Percentiles rank a stretch among this genome's conserved stretches.
phyloP scores from a whole-genome alignment of 2,329 filamentous ascomycete species.

The Neurospora sp. region DNA sequence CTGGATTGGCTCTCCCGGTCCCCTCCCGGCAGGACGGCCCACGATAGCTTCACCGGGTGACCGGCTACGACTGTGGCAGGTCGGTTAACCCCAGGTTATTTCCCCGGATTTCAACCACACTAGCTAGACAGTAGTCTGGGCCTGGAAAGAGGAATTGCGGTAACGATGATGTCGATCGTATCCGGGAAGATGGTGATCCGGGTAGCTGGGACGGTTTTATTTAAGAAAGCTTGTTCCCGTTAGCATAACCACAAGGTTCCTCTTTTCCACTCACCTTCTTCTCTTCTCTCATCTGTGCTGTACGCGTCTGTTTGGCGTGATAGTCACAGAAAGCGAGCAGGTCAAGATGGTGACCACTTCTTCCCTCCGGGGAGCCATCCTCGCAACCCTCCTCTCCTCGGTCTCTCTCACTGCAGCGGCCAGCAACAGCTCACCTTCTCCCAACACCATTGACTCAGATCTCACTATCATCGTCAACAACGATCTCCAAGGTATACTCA shows the following conservation, averaged over 20 bases:
- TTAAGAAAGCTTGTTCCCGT: neutral
- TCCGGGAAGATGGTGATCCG: neutral
- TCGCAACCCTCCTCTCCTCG: slow-evolving; percentile 12
- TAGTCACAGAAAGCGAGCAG: neutral
- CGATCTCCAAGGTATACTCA: slow-evolving; percentile 28
- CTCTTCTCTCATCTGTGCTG: neutral
- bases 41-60: neutral
- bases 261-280: neutral
- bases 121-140: neutral
- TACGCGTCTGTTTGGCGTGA: neutral
- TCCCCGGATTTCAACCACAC: neutral
- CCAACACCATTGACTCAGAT: slow-evolving; percentile 25
- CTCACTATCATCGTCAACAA: slow-evolving; percentile 31
- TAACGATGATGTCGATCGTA: neutral
- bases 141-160: neutral
- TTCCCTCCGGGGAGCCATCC: slow-evolving; percentile 6
- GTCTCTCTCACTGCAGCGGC: slow-evolving; percentile 13
- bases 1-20: neutral
- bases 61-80: neutral
- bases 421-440: slow-evolving; percentile 19
- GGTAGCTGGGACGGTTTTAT: neutral
- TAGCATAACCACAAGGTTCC: neutral
- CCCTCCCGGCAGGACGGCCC: neutral
- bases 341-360: neutral
- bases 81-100: neutral